phyloP scores from a whole-genome alignment of 768 basidiomycete genomes.

The Scleroderma bovista region DNA sequence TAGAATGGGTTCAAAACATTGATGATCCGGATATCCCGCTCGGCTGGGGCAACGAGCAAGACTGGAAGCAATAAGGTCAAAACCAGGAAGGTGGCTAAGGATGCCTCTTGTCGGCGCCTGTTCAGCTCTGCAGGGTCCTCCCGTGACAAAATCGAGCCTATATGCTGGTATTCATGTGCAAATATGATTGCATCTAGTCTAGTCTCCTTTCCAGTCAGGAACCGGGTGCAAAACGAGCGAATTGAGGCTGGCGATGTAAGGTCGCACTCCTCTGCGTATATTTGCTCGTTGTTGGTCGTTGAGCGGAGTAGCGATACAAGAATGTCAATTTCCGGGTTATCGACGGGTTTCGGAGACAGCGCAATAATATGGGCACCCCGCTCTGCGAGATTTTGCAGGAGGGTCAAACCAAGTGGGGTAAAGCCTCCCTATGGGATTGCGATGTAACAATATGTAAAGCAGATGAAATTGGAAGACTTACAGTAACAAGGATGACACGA shows the following conservation, averaged over 20 bases:
- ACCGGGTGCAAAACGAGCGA: conserved; percentile 60
- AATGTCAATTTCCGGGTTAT: conserved; percentile 44
- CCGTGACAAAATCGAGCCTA: conserved; percentile 42
- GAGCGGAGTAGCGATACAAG: conserved; percentile 63
- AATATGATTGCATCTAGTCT: conserved; percentile 77
- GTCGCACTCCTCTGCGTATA: conserved; percentile 79
- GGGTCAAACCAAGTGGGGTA: conserved; percentile 63
- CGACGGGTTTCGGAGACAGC: conserved; percentile 54
- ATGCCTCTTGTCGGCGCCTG: conserved; percentile 39
- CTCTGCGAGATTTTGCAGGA: conserved; percentile 60
- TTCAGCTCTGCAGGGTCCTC: conserved; percentile 29
- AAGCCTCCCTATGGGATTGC: conserved; percentile 73
- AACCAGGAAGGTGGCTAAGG: conserved; percentile 73
- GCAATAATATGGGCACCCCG: conserved; percentile 80
- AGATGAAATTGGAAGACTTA: too few relatives aligned
- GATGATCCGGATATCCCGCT: conserved; percentile 87
- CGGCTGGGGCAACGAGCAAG: conserved; percentile 76
- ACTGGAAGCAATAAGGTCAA: conserved; percentile 74
- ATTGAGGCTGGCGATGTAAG: conserved; percentile 61
- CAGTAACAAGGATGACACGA: conserved; percentile 66
- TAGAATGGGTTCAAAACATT: conserved; percentile 87
- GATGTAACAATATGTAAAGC: too few relatives aligned
- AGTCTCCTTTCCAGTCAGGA: conserved; percentile 58
- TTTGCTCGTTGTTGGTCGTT: conserved; percentile 66
- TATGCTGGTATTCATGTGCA: conserved; percentile 67